Base-by-base conservation (phyloP, 495 filamentous ascomycete genomes). In the Daldinia decipiens region DNA sequence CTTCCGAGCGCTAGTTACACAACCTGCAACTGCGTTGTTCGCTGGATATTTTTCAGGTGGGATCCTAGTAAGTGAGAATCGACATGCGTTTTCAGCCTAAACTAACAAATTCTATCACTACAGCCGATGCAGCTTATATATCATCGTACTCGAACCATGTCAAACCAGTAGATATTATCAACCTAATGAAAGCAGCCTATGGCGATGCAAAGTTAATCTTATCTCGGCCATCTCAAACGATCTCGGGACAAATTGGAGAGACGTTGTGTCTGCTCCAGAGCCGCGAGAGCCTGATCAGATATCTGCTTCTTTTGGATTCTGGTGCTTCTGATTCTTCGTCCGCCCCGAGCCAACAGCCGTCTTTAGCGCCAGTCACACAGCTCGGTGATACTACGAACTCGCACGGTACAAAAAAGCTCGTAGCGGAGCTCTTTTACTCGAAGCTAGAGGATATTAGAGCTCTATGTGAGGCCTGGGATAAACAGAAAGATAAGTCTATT, bases 11-110 rank as follows among this genome's bases (percentile, higher is more conserved):
- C 87, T 4, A 86, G 86, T 40, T 81, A 89, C 47, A 82, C 87
- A 31, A 88, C 90, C 11, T 88, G 87, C 29, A 89, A 89, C 62
- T 85, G 90, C 56, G 85, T 94, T 51, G 86, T 93, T 64, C 85
- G 88, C 71, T 98, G 95, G 94, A 77, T 94, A 4, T 89, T 90
- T 76, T 86, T 87, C 50, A 88, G 87, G 68, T 97, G 93, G 94
- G 87, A 86, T 68, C 90, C 92, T 65, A 87, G 90, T 93, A 81
- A 70, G 83, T 78, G 7, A 56, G 56, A 59, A 31, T 64, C 4
- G 2, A 62, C 36, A 1, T 27, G 15, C 12, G 39, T 0, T 51
- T 8, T 62, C 3, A 13, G 32, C 38, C 31, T 7, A 12, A 31
- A 38, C 62, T 73, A 60, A 74, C 31, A 24, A 24, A 6, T 65